Percentiles rank a stretch among this genome's conserved stretches.
phyloP scores from a whole-genome alignment of 192 early-diverging fungal genomes.

The Gaertneriomyces sp. region DNA sequence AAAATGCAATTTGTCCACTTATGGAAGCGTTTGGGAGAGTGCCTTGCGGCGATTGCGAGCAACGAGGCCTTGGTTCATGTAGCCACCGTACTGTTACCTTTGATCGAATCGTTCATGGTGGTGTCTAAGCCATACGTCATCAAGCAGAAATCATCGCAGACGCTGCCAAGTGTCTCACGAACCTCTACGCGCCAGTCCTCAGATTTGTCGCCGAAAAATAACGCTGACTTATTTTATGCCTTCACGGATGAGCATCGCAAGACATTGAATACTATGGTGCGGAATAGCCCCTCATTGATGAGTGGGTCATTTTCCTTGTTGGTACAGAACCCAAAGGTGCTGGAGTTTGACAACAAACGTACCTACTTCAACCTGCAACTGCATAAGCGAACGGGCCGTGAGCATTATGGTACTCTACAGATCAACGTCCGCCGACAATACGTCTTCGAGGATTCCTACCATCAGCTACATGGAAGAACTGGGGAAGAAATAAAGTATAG shows the following conservation, averaged over 20 bases:
- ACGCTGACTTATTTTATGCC: constrained; percentile 73
- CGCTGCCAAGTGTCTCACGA: constrained; percentile 11
- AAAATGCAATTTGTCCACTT: constrained; percentile 45
- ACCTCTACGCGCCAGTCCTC: constrained; percentile 23
- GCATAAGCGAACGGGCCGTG: constrained; percentile 72
- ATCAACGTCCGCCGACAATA: constrained; percentile 88
- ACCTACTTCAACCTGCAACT: constrained; percentile 96
- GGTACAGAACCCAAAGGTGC: constrained; percentile 94
- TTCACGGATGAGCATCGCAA: constrained; percentile 95
- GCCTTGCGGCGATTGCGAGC: constrained; percentile 68
- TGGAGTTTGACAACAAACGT: constrained; percentile 99
- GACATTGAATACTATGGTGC: constrained; percentile 95
- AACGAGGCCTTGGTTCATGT: constrained; percentile 74
- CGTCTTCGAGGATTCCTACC: constrained; percentile 97
- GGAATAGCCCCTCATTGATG: constrained; percentile 93
- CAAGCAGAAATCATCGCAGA: constrained; percentile 21
- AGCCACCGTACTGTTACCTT: constrained; percentile 85
- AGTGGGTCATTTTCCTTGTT: constrained; percentile 94
- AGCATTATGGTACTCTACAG: constrained; percentile 69
- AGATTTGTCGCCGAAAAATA: constrained; percentile 25
- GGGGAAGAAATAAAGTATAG: constrained; percentile 94
- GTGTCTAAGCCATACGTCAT: constrained; percentile 87
- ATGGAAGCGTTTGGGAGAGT: constrained; percentile 75
- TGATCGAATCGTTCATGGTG: constrained; percentile 98
- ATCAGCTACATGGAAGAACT: constrained; percentile 81